Conservation (phyloP, 768 basidiomycete genomes). For the Grammothele lineata region DNA sequence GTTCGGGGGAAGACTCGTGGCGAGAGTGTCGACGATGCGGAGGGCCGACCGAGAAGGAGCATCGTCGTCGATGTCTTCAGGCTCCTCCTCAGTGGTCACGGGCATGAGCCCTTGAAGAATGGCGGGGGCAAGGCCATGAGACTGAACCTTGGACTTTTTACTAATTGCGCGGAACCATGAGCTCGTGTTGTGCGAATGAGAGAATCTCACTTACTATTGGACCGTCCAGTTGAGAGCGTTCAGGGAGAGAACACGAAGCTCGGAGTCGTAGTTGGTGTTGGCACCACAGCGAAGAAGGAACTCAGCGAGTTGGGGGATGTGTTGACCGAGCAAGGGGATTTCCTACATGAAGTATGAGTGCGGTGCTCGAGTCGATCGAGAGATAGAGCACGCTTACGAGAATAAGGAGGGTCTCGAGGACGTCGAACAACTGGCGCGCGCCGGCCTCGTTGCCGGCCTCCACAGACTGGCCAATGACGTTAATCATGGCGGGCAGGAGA, state of each 20-base stretch:
- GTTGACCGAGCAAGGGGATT: conserved; percentile 86
- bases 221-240: conserved; percentile 97
- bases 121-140: conserved; percentile 72
- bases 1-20: conserved; percentile 86
- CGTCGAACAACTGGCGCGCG: conserved; percentile 89
- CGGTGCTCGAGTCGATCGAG: too few relatives aligned
- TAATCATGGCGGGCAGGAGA: conserved; percentile 83
- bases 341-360: conserved; percentile 49
- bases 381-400: conserved; percentile 47
- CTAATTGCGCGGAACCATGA: conserved; percentile 37
- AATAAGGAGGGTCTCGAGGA: conserved; percentile 92
- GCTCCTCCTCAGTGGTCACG: conserved; percentile 89
- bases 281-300: conserved; percentile 85
- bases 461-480: conserved; percentile 81
- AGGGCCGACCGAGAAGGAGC: conserved; percentile 91
- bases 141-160: conserved; percentile 95
- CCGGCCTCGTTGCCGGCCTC: conserved; percentile 74
- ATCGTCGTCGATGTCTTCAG: conserved; percentile 90
- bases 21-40: conserved; percentile 89
- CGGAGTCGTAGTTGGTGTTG: conserved; percentile 69
- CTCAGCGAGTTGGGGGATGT: conserved; percentile 80
- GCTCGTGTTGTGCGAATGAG: conserved; percentile 5
- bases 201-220: conserved; percentile 65
- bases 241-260: conserved; percentile 84
- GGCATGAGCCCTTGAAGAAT: conserved; percentile 93